Evolutionary conservation across 192 early-diverging fungal genomes (phyloP), one percentile per base, ranked within the genome.

Genomic region (Backusella liffmaniae): DNA sequence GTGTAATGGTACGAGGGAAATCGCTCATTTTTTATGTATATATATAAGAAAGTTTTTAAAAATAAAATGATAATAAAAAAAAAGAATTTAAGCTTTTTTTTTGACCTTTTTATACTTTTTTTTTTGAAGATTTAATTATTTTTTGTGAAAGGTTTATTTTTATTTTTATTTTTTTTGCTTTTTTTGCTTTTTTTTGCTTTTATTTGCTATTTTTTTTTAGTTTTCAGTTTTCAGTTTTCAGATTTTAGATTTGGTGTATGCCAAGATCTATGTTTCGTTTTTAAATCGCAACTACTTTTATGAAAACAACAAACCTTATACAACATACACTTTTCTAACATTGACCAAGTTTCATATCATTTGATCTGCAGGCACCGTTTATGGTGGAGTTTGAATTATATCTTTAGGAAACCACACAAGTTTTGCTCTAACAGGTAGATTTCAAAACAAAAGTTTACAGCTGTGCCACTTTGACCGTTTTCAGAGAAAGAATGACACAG

Each of bases 1-100:
- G 74, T 29, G 68, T 70, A 39, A 72, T 62, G 16, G 69, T 18
- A 15, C 74, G 37, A 65, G 56, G 26, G 12, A 62, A 62, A 4
- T 49, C 70, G 30, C 41, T 49, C 29, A 71, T 71, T 8, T 74
- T 29, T 49, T 39, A 29, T 44, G 35, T 35, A 15, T 41, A 53
- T 26, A 35, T 49, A 72, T 21, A 29, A 53, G 39, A 7, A 32
- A 29, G 39, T 30, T 30, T 44, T 23, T 23, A 70, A 30, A 44
- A 70, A 70, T 30, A 70, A 46, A 21, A 70, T 30, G 32, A 70
- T 29, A 0, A 44, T 29, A 46, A 70, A 15, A 70, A 16, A 44
- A 46, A 70, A 15, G 3, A 39, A 7, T 70, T 35, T 37, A 69
- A 21, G 21, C 23, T 15, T 70, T 46, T 70, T 42, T 70, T 29